phyloP scores from a whole-genome alignment of 1,284 basidiomycete species.

The Veloporphyrellus conicus region DNA sequence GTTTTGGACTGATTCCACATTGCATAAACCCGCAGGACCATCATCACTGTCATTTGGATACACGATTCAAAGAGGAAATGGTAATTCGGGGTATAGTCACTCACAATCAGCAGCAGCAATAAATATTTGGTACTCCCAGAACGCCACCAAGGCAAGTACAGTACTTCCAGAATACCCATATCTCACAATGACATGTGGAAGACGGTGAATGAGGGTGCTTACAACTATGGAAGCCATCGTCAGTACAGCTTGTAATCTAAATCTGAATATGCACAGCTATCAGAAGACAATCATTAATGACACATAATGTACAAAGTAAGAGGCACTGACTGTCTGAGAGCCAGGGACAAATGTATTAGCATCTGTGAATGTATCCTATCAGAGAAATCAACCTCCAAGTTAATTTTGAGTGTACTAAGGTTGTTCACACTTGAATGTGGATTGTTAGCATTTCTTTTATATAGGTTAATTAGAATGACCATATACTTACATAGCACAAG shows the following conservation, averaged over 20 bases:
- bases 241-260: no score
- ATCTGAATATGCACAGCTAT: no score
- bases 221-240: no score
- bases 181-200: no score
- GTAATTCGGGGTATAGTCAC: background rate
- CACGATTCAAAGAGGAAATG: no score
- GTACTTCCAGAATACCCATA: background rate
- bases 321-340: background rate
- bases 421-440: background rate
- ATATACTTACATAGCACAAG: background rate
- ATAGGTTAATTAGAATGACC: no score
- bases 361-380: background rate
- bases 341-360: constrained; percentile 1
- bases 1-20: background rate
- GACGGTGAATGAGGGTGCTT: background rate
- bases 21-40: background rate
- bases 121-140: background rate
- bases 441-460: background rate
- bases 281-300: background rate
- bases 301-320: no score
- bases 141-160: background rate
- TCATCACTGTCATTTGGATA: no score
- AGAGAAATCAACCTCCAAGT: fast-evolving
- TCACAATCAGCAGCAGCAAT: background rate
- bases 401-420: background rate